These are phyloP conservation scores for Fusarium graminum DNA, from an alignment of 2,329 filamentous ascomycete genomes.

Conservation along the genomic window DNA sequence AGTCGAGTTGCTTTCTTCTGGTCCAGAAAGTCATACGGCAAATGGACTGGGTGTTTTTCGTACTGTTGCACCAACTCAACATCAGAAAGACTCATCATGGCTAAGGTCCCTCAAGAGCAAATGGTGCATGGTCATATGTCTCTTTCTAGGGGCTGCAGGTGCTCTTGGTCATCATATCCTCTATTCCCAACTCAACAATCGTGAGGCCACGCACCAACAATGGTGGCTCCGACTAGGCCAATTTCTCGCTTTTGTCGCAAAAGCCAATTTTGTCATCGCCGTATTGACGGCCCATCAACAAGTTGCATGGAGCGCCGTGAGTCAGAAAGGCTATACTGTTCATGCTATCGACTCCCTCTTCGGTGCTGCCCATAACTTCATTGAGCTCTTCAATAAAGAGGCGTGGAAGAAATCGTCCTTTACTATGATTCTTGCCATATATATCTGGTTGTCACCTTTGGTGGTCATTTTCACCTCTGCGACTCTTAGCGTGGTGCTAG, in stretches of 20 bases:
- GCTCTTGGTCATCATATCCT: conserved; percentile 25
- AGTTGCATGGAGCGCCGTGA: conserved; percentile 25
- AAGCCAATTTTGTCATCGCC: conserved; percentile 24
- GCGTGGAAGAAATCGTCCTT: conserved; percentile 38
- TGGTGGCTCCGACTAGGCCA: conserved; percentile 33
- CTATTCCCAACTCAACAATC: conserved; percentile 19
- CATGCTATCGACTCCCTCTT: conserved; percentile 41
- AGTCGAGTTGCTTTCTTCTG: conserved; percentile 1
- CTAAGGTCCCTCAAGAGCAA: conserved; percentile 7
- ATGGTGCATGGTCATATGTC: conserved; percentile 26
- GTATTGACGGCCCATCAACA: conserved; percentile 22
- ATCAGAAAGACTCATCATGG: conserved; percentile 4
- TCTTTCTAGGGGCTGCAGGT: conserved; percentile 14
- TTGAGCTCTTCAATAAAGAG: conserved; percentile 35
- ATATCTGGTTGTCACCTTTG: conserved; percentile 34
- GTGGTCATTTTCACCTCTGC: conserved; percentile 42
- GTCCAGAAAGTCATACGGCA: background rate
- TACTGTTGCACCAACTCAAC: background rate
- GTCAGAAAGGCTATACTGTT: conserved; percentile 14
- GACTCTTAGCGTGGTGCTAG: conserved; percentile 24
- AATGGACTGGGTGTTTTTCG: conserved; percentile 9
- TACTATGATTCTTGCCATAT: conserved; percentile 38
- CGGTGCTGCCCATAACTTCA: conserved; percentile 27
- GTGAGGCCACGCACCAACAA: conserved; percentile 22
- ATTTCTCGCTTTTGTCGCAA: conserved; percentile 23